phyloP scores from a whole-genome alignment of 192 early-diverging fungal species.

The Coemansia javaensis region DNA sequence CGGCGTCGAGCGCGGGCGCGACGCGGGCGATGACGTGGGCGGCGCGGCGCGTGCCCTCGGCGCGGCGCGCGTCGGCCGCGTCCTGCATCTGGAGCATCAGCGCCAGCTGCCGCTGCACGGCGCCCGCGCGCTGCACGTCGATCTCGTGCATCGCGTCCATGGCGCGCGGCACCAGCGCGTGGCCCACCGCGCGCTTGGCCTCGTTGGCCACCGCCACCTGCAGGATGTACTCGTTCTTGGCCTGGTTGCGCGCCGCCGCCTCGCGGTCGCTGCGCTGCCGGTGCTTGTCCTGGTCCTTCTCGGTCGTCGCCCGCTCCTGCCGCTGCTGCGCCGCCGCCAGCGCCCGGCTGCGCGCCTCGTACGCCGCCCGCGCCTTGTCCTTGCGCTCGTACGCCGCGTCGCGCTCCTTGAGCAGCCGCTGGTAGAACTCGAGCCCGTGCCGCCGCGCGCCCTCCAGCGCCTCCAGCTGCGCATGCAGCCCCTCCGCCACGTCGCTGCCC shows the following conservation, averaged over 20 bases:
- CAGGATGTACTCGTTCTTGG: constrained; percentile 44
- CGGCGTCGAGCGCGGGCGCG: constrained; percentile 20
- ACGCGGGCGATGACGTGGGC: constrained; percentile 22
- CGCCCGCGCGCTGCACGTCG: constrained; percentile 25
- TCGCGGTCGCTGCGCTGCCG: constrained; percentile 25
- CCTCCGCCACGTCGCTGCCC: constrained; percentile 29
- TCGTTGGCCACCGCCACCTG: constrained; percentile 35
- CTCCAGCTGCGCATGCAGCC: constrained; percentile 18
- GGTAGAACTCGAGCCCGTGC: constrained; percentile 31
- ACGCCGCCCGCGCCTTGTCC: constrained; percentile 26
- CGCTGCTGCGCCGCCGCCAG: constrained; percentile 29
- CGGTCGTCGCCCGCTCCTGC: constrained; percentile 38
- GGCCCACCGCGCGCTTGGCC: constrained; percentile 29
- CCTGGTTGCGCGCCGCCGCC: constrained; percentile 29
- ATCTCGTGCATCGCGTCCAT: constrained; percentile 36
- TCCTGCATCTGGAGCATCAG: constrained; percentile 41
- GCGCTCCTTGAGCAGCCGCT: constrained; percentile 35
- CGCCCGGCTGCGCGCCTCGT: constrained; percentile 24
- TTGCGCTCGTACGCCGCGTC: constrained; percentile 31
- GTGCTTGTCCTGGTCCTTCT: constrained; percentile 46
- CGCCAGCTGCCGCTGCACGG: constrained; percentile 15
- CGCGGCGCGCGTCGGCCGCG: constrained; percentile 9
- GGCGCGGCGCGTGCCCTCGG: constrained; percentile 10
- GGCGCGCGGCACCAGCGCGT: constrained; percentile 21
- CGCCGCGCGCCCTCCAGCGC: constrained; percentile 15